Evolutionary conservation across 306 rosid genomes (phyloP), one percentile per base, ranked within the genome.

Genomic region (Dryas drummondii): DNA sequence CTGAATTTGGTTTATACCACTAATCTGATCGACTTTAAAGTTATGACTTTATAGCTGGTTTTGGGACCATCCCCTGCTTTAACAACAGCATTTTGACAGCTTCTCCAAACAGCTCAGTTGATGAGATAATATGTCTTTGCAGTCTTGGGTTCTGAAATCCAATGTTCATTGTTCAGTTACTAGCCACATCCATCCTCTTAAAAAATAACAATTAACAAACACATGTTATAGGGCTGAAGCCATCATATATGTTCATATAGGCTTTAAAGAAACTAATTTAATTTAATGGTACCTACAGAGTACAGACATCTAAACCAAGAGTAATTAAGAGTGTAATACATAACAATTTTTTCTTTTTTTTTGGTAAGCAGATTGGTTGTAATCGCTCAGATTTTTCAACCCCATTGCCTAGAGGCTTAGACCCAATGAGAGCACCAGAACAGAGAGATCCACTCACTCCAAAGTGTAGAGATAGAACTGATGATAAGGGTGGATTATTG

Each of bases 31-130:
- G 13, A 52, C 47, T 70, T 32, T 4, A 46, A 55, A 44, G 53
- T 19, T 44, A 42, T 27, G 66, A 71, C 86, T 83, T 88, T 81
- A 61, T 85, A 64, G 81, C 85, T 85, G 83, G 80, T 81, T 80
- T 78, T 69, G 90, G 88, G 92, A 78, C 85, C 87, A 79, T 82
- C 12, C 44, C 52, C 41, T 59, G 61, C 82, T 83, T 83, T 74
- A 66, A 17, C 55, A 32, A 32, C 37, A 32, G 52, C 19, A 50
- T 54, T 68, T 68, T 68, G 46, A 55, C 54, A 32, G 3, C 37
- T 32, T 32, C 37, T 1, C 37, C 37, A 32, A 32, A 32, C 37
- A 32, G 37, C 37, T 32, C 37, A 71, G 76, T 56, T 45, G 66
- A 71, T 55, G 52, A 45, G 19, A 63, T 63, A 11, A 63, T 63